phyloP scores from a whole-genome alignment of 2,329 filamentous ascomycete genomes.

The Thelonectria olida region DNA sequence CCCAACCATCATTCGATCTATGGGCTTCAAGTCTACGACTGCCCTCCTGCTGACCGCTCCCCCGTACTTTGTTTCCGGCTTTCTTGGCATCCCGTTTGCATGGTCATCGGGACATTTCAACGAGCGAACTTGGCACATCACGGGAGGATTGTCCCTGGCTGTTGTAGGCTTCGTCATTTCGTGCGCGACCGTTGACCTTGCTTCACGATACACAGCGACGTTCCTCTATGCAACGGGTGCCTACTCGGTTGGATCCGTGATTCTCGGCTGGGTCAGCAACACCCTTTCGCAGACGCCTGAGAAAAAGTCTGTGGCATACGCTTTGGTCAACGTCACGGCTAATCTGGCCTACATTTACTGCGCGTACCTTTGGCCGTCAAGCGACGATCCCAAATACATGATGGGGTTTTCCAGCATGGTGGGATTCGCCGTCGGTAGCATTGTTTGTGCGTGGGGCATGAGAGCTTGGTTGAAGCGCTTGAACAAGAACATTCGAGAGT shows the following conservation, averaged over 20 bases:
- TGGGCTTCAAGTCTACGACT: constrained; percentile 57
- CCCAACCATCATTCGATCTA: constrained; percentile 54
- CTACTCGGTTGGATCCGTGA: constrained; percentile 53
- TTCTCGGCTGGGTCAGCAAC: constrained; percentile 53
- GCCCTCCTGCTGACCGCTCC: constrained; percentile 60
- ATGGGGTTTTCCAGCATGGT: constrained; percentile 56
- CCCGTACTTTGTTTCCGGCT: constrained; percentile 59
- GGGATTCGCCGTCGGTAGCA: constrained; percentile 50
- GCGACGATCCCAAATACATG: constrained; percentile 54
- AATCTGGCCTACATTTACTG: constrained; percentile 61
- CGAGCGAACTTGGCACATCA: constrained; percentile 56
- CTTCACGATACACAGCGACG: constrained; percentile 38
- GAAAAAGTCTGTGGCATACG: constrained; percentile 57
- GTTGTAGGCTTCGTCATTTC: constrained; percentile 37
- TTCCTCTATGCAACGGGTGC: constrained; percentile 50
- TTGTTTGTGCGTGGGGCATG: constrained; percentile 54
- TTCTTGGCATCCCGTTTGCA: constrained; percentile 46
- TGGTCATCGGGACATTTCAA: constrained; percentile 33
- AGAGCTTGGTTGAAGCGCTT: constrained; percentile 50
- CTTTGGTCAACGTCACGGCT: too few relatives aligned
- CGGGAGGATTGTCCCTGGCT: constrained; percentile 50
- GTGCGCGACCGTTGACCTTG: constrained; percentile 36
- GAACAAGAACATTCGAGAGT: constrained; percentile 51
- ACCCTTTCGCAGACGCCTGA: constrained; percentile 56
- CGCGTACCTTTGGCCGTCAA: constrained; percentile 58